Conservation (phyloP, 2,329 filamentous ascomycete species). For the Mollisiaceae sp. region DNA sequence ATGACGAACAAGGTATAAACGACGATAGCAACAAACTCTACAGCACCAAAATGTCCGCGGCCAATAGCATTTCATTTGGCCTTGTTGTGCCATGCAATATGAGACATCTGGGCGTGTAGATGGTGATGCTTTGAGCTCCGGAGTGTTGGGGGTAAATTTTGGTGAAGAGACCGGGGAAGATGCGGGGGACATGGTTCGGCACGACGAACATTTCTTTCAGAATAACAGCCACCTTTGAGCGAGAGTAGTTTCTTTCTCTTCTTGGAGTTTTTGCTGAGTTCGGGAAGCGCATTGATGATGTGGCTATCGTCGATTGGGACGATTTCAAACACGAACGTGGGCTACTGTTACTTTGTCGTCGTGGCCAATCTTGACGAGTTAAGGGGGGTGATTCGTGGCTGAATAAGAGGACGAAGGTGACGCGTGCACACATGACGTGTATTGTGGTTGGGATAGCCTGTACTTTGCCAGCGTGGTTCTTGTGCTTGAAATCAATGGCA, state of each 20-base stretch:
- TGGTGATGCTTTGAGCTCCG: constrained; percentile 74
- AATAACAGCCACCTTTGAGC: constrained; percentile 66
- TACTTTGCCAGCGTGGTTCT: constrained; percentile 36
- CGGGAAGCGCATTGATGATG: constrained; percentile 63
- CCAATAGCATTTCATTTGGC: constrained; percentile 70
- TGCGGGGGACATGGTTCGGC: constrained; percentile 72
- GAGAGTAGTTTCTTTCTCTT: constrained; percentile 73
- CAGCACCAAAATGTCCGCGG: constrained; percentile 75
- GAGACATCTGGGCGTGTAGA: constrained; percentile 79
- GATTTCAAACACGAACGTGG: constrained; percentile 62
- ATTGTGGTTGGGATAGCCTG: constrained; percentile 74
- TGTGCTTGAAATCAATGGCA: constrained; percentile 10
- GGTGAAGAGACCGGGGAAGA: constrained; percentile 70
- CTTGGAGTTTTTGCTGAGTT: constrained; percentile 67
- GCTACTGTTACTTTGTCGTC: constrained; percentile 59
- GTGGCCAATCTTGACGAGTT: constrained; percentile 66
- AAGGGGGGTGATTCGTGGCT: constrained; percentile 74
- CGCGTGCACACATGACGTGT: constrained; percentile 76
- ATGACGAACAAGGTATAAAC: constrained; percentile 79
- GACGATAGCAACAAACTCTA: constrained; percentile 72
- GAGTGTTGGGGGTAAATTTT: constrained; percentile 78
- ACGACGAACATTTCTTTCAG: constrained; percentile 72
- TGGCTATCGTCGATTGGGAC: constrained; percentile 65
- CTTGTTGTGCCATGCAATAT: constrained; percentile 72
- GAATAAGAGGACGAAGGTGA: constrained; percentile 74